Base-by-base conservation (phyloP, 176 grass and related monocot species). In the Carex scoparia region DNA sequence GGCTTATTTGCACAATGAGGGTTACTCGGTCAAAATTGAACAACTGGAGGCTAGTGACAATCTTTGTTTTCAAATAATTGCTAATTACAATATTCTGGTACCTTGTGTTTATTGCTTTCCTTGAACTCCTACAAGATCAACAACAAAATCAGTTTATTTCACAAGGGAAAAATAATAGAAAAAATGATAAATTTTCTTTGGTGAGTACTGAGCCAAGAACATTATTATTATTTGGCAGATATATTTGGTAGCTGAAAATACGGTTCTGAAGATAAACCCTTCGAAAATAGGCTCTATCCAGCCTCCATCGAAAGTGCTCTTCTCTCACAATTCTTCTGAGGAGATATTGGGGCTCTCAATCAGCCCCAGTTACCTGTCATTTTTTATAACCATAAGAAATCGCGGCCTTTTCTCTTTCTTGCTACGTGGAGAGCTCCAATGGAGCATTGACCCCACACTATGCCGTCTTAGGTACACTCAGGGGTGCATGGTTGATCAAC, bases 221-320 rank as follows among this genome's bases (percentile, higher is more conserved):
- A n/a, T 10, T n/a, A 66, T 59, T 35, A 32, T 30, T 79, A 12
- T 85, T 44, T 44, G 35, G 35, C 80, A 98, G 92, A 90, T 98
- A 84, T 98, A 94, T 85, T n/a, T 94, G 86, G 81, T 93, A 82
- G 91, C 88, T 61, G 92, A 93, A 83, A 79, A 91, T 69, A 87
- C 72, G 64, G 83, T 98, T 82, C 44, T 98, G 35, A 90, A 85
- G 82, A 84, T 94, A 70, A 86, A 83, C 61, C 92, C 92, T 65
- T 64, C 31, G 33, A 87, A 85, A 66, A 15, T 81, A 77, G 33
- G 80, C 14, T 79, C 84, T 7, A 37, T 81, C 4, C 38, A 68
- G n/a, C 70, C 91, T 73, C 33, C 89, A 55, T 84, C 63, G 1
- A 42, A 90, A 84, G 57, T 89, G 27, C 87, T 98, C 65, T 98